Evolutionary conservation across 305 asterid genomes (phyloP), one percentile per base, ranked within the genome.

Genomic region (Fraxinus dipetala): DNA sequence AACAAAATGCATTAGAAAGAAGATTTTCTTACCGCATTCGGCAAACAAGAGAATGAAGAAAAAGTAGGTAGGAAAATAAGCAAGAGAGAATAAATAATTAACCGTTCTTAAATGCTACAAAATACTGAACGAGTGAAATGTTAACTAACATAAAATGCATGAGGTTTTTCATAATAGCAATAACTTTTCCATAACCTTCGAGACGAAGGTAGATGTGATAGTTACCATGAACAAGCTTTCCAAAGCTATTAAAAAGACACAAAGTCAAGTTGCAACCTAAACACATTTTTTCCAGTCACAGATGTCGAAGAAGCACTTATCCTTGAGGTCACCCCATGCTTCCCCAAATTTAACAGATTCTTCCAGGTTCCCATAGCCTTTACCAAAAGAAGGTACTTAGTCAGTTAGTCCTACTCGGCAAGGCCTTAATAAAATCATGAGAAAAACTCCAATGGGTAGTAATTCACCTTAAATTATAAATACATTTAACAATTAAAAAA

Each of bases 51-150:
- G 0, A 20, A 76, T 76, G 69, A 43, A 20, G 51, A 84, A 40
- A 43, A 30, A 11, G 38, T 16, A 77, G 43, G 85, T 65, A 34
- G 70, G 59, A 73, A 81, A 81, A 79, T 38, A 75, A 26, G 40
- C 76, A 35, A 79, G 76, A 56, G n/a, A 18, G 14, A 24, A 24
- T 56, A 56, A 51, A 80, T 75, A 80, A 43, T 72, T 40, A 75
- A 72, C 65, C 48, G 6, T 26, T 45, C 72, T 67, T 59, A 51
- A 11, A 79, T 32, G 61, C 31, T 18, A 48, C 67, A 45, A 16
- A 6, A 16, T 11, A 40, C 67, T 78, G 51, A 22, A 51, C 0
- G 18, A 63, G 18, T 40, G 30, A n/a, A 22, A 80, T 56, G 51
- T 26, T 38, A 63, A 30, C 20, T 77, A 26, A 82, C 40, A 35